phyloP scores from a whole-genome alignment of 805 yeast species.

The Metschnikowia kunwiensis region DNA sequence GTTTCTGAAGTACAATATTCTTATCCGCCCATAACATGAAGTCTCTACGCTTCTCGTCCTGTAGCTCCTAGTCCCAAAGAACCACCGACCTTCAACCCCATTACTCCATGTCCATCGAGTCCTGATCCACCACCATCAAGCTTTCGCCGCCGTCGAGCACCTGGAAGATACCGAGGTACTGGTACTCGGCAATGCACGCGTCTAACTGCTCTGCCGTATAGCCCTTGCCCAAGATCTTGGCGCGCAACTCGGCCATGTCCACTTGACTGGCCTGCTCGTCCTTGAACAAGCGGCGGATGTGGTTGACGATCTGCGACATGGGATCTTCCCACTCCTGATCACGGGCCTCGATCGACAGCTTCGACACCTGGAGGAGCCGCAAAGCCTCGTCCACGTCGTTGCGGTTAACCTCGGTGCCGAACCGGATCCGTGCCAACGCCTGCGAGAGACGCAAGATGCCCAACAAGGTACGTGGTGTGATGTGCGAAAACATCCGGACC shows the following conservation, averaged over 20 bases:
- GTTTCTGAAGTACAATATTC: too few species aligned
- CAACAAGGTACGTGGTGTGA: conserved; percentile 91
- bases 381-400: conserved; percentile 96
- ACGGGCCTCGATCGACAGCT: conserved; percentile 67
- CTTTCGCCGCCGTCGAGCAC: conserved; percentile 65
- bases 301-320: conserved; percentile 52
- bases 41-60: too few species aligned
- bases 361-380: conserved; percentile 81
- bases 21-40: too few species aligned
- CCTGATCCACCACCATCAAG: conserved; percentile 49
- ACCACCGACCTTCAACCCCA: too few species aligned
- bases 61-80: too few species aligned
- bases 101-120: conserved; percentile 22
- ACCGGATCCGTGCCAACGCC: conserved; percentile 88
- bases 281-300: conserved; percentile 46
- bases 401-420: conserved; percentile 62
- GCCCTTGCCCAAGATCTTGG: conserved; percentile 73
- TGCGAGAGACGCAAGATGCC: conserved; percentile 92
- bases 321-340: conserved; percentile 56
- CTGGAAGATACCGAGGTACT: conserved; percentile 72
- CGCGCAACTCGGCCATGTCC: conserved; percentile 49
- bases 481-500: conserved; percentile 77
- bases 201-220: conserved; percentile 76
- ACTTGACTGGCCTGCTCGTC: conserved; percentile 26
- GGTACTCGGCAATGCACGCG: conserved; percentile 73